Evolutionary conservation across 257 asterid species (phyloP).

Genomic region (Capsicum baccatum): DNA sequence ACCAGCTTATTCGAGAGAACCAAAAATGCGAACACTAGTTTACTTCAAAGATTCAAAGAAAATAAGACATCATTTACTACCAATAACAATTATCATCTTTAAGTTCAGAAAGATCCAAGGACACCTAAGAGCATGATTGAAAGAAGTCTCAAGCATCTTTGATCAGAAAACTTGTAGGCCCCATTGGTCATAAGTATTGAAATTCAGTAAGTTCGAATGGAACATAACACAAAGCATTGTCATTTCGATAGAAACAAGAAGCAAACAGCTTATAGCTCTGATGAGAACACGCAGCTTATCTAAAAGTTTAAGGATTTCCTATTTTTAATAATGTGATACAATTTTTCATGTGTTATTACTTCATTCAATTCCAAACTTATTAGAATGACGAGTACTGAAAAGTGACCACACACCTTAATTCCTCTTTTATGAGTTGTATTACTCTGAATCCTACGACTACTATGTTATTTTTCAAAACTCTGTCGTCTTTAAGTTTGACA

Average conservation of each 20-base stretch:
- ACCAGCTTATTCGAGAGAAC: too few species aligned
- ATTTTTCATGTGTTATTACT: too few species aligned
- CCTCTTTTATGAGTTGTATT: conserved; percentile 87
- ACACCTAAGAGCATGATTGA: too few species aligned
- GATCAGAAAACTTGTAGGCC: too few species aligned
- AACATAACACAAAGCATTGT: not conserved
- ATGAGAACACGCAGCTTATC: not conserved
- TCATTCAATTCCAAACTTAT: too few species aligned
- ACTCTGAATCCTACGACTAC: conserved; percentile 97
- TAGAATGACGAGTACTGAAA: conserved; percentile 19
- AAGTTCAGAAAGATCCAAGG: too few species aligned
- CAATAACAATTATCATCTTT: too few species aligned
- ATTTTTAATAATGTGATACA: too few species aligned
- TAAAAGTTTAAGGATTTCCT: not conserved
- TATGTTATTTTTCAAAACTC: conserved; percentile 86
- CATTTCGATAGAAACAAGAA: not conserved
- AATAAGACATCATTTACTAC: too few species aligned
- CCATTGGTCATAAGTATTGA: conserved; percentile 3
- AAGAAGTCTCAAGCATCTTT: too few species aligned
- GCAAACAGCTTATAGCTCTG: not conserved
- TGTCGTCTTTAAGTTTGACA: conserved; percentile 89
- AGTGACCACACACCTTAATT: conserved; percentile 64
- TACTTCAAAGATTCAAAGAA: too few species aligned
- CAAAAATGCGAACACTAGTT: too few species aligned
- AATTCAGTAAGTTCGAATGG: not conserved